Evolutionary conservation across 2,329 filamentous ascomycete species (phyloP).

Genomic region (Phialocephala sp.): DNA sequence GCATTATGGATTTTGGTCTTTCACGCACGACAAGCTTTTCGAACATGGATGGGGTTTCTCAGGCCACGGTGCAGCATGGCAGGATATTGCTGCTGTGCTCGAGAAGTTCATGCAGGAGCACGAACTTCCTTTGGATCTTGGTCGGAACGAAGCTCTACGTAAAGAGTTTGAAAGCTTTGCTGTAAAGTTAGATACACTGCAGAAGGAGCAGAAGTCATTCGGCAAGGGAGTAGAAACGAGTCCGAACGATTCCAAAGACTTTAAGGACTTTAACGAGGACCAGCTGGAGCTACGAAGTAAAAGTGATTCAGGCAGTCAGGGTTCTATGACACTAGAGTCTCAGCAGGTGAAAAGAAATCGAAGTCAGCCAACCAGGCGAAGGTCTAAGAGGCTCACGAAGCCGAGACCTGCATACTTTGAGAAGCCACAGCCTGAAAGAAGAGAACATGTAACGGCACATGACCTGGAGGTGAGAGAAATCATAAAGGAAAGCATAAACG

Average conservation of each 20-base stretch:
- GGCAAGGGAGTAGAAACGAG: not conserved
- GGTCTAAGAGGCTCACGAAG: not conserved
- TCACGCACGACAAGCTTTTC: not conserved
- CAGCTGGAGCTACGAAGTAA: not conserved
- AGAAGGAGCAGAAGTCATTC: not conserved
- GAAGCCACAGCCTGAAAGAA: not conserved
- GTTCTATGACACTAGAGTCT: too few species aligned
- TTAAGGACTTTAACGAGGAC: not conserved
- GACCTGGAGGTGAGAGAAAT: not conserved
- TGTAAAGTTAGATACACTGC: not conserved
- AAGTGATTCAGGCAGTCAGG: too few species aligned
- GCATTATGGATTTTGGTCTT: not conserved
- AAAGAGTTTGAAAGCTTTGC: not conserved
- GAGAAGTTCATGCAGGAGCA: not conserved
- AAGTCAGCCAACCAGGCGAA: not conserved
- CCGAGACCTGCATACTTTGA: not conserved
- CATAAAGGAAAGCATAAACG: not conserved
- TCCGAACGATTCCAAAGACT: not conserved
- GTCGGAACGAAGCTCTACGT: not conserved
- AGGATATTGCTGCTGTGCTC: not conserved
- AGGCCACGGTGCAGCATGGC: slow-evolving; percentile 1
- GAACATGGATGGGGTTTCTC: slow-evolving; percentile 5
- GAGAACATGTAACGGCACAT: not conserved
- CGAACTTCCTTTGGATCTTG: not conserved
- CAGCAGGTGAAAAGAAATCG: not conserved